Evolutionary conservation across 768 basidiomycete species (phyloP).

Genomic region (Macrolepiota fuliginosa): DNA sequence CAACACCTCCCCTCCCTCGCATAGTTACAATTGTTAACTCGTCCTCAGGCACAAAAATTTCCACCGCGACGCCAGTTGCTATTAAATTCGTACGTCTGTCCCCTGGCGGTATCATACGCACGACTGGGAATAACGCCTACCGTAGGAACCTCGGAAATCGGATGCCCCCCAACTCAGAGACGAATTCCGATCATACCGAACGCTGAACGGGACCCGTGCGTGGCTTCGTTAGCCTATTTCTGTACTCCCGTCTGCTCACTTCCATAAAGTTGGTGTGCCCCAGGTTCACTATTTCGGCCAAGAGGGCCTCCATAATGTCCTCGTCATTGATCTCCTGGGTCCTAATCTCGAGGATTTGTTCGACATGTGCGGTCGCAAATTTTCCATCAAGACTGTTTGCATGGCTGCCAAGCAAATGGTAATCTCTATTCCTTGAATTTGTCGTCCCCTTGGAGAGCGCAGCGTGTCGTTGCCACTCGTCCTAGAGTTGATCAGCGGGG

Average conservation of each 20-base stretch:
- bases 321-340: slow-evolving; percentile 93
- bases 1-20: not conserved
- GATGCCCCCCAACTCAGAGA: slow-evolving; percentile 97
- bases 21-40: not conserved
- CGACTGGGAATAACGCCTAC: slow-evolving; percentile 9
- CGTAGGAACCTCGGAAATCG: slow-evolving; percentile 92
- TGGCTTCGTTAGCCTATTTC: slow-evolving; percentile 19
- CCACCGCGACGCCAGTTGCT: slow-evolving; percentile 85
- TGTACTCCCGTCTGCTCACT: slow-evolving; percentile 13
- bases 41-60: slow-evolving; percentile 72
- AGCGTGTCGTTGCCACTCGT: not conserved
- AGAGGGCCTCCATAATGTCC: slow-evolving; percentile 96
- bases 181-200: slow-evolving; percentile 97
- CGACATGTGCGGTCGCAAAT: slow-evolving; percentile 99
- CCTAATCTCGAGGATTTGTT: slow-evolving; percentile 97
- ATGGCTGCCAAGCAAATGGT: slow-evolving; percentile 99
- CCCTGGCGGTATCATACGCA: not conserved
- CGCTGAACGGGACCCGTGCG: slow-evolving; percentile 85
- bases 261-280: slow-evolving; percentile 79
- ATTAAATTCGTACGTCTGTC: slow-evolving; percentile 85
- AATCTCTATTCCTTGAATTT: slow-evolving; percentile 23
- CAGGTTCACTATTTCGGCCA: slow-evolving; percentile 99
- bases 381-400: slow-evolving; percentile 96
- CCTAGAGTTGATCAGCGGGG: not conserved
- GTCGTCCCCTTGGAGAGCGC: not conserved